Base-by-base conservation (phyloP, 176 grass and related monocot species). In the Ensete ventricosum region DNA sequence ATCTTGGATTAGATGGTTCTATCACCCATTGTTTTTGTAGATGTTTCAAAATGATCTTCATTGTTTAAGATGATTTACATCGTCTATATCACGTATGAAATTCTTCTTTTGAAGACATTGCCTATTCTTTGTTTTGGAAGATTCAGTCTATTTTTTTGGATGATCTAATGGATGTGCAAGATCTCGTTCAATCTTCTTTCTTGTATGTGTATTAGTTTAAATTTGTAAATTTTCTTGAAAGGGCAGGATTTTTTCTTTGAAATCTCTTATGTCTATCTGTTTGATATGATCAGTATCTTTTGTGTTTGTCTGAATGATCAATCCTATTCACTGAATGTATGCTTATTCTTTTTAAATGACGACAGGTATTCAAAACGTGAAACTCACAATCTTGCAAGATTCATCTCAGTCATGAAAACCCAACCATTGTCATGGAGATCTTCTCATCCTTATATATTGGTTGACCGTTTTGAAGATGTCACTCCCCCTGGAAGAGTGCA, bases 341-440 rank as follows among this genome's bases (percentile, higher is more conserved):
- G 69, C 53, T 69, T 34, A 53, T 67, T 9, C 11, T 25, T 13
- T 58, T 65, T 65, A 14, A 60, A 23, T 53, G 49, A 50, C 48
- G 2, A 65, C 80, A 99, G 95, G 64, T 99, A 99, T 82, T 78
- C 80, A 3, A 94, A 99, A 89, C 87, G 91, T 82, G 95, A 99
- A 84, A 73, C 89, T 63, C 88, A 94, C 82, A 99, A 99, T 83
- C 95, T 94, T 81, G 90, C 90, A 87, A 91, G 95, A 73, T 99
- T 99, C 77, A 94, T 99, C 78, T 99, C 95, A 22, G 84, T 94
- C 71, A 89, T 87, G 25, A 99, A 94, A 68, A 84, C 82, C 77
- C 51, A 74, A 80, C 82, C 83, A 48, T 83, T 94, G 78, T 87
- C 86, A 68, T 99, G 95, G 95, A 83, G 90, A 76, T 86, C 91